Percentiles rank a stretch among this genome's conserved stretches.
These are phyloP conservation scores for Peronospora tabacina DNA, from an alignment of 352 stramenopile genomes.

Conservation along the genomic window DNA sequence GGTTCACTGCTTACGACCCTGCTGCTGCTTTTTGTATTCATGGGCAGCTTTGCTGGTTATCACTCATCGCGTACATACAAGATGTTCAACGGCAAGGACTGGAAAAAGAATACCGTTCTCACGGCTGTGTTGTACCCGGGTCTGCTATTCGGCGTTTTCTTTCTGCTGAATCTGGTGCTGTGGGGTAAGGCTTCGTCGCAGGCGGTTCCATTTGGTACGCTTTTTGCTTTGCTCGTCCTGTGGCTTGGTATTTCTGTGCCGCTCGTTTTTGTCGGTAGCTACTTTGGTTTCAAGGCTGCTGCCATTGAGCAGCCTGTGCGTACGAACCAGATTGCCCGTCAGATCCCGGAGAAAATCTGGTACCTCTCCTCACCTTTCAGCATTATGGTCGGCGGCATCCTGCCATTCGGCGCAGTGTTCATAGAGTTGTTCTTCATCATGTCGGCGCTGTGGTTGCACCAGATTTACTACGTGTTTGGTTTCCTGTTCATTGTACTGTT, in stretches of 20 bases:
- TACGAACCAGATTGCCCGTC: conserved; percentile 86
- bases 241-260: conserved; percentile 98
- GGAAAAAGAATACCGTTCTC: conserved; percentile 94
- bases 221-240: conserved; percentile 94
- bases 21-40: conserved; percentile 97
- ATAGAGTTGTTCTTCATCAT: conserved; percentile 99
- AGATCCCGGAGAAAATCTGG: conserved; percentile 92
- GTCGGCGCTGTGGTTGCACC: conserved; percentile 97
- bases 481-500: conserved; percentile 98
- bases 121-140: conserved; percentile 94
- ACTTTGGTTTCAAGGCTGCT: conserved; percentile 92
- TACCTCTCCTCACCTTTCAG: conserved; percentile 92
- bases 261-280: conserved; percentile 97
- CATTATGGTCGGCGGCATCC: conserved; percentile 94
- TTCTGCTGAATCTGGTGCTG: conserved; percentile 94
- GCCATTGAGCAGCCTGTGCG: conserved; percentile 84
- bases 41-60: conserved; percentile 95
- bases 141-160: conserved; percentile 91
- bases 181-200: conserved; percentile 82
- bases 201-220: conserved; percentile 93
- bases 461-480: conserved; percentile 99
- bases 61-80: conserved; percentile 96
- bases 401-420: conserved; percentile 99
- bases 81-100: conserved; percentile 96
- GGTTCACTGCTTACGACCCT: conserved; percentile 94